A percentile compares a stretch with the other conserved stretches of the same genome.
Evolutionary conservation across 345 rosid species (phyloP).

Genomic region (Rhodamnia argentea): DNA sequence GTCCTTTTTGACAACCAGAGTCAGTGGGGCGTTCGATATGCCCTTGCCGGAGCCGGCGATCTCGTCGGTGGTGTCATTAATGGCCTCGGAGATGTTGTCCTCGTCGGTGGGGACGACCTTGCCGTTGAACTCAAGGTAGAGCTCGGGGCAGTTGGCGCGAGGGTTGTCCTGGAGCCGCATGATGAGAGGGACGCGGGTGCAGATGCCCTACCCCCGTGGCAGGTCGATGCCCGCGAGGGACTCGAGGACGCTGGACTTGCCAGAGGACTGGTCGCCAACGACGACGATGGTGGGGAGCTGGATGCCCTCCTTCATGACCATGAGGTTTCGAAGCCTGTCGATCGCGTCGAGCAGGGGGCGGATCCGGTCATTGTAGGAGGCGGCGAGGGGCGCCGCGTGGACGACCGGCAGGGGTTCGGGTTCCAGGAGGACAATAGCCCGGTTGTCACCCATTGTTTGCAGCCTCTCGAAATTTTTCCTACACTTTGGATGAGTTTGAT

Average conservation of each 20-base stretch:
- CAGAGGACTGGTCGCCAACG: slow-evolving; percentile 40
- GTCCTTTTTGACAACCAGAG: slow-evolving; percentile 29
- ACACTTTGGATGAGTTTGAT: not conserved
- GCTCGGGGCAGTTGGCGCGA: not conserved
- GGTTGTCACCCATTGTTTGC: not conserved
- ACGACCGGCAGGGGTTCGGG: not conserved
- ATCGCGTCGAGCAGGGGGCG: slow-evolving; percentile 39
- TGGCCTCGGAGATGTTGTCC: slow-evolving; percentile 15
- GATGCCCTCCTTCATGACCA: slow-evolving; percentile 36
- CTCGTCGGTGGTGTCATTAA: slow-evolving; percentile 20
- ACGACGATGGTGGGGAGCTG: slow-evolving; percentile 52
- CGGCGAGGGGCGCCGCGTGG: not conserved
- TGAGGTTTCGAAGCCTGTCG: slow-evolving; percentile 21
- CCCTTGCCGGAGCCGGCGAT: slow-evolving; percentile 43
- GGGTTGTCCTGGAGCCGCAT: not conserved
- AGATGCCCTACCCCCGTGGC: not conserved
- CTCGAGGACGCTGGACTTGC: slow-evolving; percentile 48
- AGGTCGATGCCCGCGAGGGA: slow-evolving; percentile 29
- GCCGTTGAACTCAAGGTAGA: not conserved
- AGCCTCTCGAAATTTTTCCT: not conserved
- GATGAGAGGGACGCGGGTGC: not conserved
- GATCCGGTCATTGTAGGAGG: slow-evolving; percentile 28
- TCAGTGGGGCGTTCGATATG: slow-evolving; percentile 25
- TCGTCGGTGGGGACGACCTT: not conserved
- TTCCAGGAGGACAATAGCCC: not conserved